Evolutionary conservation across 345 rosid species (phyloP), one percentile per base, ranked within the genome.

Genomic region (Sisymbrium altissimum): DNA sequence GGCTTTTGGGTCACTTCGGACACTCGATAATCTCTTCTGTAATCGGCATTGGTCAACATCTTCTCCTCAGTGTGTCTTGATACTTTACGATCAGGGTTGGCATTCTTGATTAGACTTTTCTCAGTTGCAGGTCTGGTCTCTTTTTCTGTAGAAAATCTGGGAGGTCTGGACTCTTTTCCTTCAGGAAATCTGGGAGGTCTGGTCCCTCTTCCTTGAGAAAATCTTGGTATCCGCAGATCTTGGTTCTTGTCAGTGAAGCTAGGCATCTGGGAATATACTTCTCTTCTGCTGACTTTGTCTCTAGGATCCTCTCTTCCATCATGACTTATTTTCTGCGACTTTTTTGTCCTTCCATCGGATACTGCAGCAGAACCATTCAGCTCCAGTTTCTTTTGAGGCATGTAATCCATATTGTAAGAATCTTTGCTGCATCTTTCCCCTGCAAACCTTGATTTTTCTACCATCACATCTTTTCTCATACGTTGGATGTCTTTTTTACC

Each of bases 361-460:
- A 54, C 71, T 61, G 56, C 76, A 56, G 39, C 41, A 64, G 74
- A 48, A 67, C 32, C 33, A 52, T 65, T 79, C 84, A 80, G 46
- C 83, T 80, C 84, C 19, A 57, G 77, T 75, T 74, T 83, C 82
- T 89, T 87, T 33, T 8, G 62, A 38, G 83, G 80, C 79, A 84
- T 76, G 38, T 14, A 43, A 73, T 64, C 78, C 66, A 66, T 70
- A 50, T 65, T 57, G 57, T 64, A 39, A 54, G 36, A 67, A 72
- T 66, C 85, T 62, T 73, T 74, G 13, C 30, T 45, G 49, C 53
- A 48, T 59, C 57, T 38, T 46, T 59, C 66, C 43, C 53, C 50
- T 36, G 46, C 36, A 35, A 21, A 38, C 48, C 64, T 45, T 6
- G 67, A 35, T 59, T 59, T 70, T 70, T 70, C 59, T 11, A 30